These are phyloP conservation scores for Xylariaceae sp. DNA, from an alignment of 2,329 filamentous ascomycete species.

Conservation along the genomic window DNA sequence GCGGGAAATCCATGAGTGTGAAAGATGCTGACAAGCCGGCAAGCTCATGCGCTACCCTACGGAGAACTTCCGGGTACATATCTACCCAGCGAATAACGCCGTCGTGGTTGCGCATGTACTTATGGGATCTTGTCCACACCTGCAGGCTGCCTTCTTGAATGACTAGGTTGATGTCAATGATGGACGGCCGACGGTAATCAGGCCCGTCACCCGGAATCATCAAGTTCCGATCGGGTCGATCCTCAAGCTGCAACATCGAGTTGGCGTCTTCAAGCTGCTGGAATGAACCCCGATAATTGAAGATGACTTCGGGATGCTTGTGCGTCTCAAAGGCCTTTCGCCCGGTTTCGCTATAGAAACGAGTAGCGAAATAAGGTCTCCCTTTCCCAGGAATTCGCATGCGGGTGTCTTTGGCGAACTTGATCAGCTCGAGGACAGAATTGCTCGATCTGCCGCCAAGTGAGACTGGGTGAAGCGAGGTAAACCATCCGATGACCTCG, in stretches of 20 bases:
- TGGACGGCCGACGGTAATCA: constrained; percentile 11
- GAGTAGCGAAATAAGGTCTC: constrained; percentile 27
- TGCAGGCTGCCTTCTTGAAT: neutral
- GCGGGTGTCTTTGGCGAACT: no score
- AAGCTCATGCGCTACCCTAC: neutral
- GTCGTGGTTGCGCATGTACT: neutral
- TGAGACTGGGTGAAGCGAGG: constrained; percentile 33
- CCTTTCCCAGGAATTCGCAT: no score
- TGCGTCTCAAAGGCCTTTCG: constrained; percentile 19
- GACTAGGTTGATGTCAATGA: constrained; percentile 5
- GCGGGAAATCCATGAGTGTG: neutral
- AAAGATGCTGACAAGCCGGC: neutral
- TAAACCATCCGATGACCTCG: constrained; percentile 20
- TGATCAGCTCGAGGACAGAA: constrained; percentile 28
- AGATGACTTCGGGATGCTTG: constrained; percentile 37
- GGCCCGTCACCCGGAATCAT: constrained; percentile 1
- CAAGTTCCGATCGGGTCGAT: neutral
- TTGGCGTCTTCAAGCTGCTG: constrained; percentile 18
- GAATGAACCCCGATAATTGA: constrained; percentile 20
- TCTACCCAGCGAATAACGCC: neutral
- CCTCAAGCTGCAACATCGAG: constrained; percentile 5
- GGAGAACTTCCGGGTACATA: neutral
- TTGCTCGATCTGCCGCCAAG: constrained; percentile 22
- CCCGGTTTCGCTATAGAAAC: constrained; percentile 32
- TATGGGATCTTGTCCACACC: neutral